These are phyloP conservation scores for Lepiota brunneoincarnata DNA, from an alignment of 768 basidiomycete genomes.

Conservation along the genomic window DNA sequence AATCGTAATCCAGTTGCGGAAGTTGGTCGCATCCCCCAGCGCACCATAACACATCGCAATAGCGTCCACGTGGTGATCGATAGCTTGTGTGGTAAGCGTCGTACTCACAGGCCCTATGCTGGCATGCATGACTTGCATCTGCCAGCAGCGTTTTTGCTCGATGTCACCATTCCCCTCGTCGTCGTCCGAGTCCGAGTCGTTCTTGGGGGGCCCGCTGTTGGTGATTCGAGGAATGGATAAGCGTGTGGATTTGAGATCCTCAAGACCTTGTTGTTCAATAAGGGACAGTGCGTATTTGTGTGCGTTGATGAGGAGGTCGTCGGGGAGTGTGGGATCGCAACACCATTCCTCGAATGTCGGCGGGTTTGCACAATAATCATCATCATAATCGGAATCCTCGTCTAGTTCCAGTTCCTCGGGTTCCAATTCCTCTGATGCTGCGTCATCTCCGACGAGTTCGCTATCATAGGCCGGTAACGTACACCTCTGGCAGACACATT, in stretches of 20 bases:
- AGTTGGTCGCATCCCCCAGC: conserved; percentile 31
- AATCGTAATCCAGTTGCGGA: conserved; percentile 29
- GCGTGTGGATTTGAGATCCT: conserved; percentile 22
- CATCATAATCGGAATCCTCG: conserved; percentile 21
- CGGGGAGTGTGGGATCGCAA: conserved; percentile 35
- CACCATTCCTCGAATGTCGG: conserved; percentile 41
- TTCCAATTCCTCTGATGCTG: too few species aligned
- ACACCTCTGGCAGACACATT: conserved; percentile 38
- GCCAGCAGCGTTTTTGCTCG: not conserved
- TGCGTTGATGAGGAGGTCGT: conserved; percentile 36
- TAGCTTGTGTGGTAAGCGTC: not conserved
- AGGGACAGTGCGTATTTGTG: conserved; percentile 38
- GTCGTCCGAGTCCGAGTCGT: too few species aligned
- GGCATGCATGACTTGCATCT: not conserved
- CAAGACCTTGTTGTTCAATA: conserved; percentile 37
- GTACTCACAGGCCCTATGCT: not conserved
- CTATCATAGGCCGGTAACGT: conserved; percentile 6
- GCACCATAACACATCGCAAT: conserved; percentile 43
- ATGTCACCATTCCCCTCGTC: not conserved
- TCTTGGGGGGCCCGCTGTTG: too few species aligned
- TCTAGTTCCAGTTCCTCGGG: not conserved
- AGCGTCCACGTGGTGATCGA: conserved; percentile 29
- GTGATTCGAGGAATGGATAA: not conserved
- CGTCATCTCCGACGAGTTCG: too few species aligned
- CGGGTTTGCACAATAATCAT: conserved; percentile 28